Percentiles rank a stretch among this genome's conserved stretches.
These are phyloP conservation scores for Tylopilus sp. DNA, from an alignment of 1,284 basidiomycete genomes.

Conservation along the genomic window DNA sequence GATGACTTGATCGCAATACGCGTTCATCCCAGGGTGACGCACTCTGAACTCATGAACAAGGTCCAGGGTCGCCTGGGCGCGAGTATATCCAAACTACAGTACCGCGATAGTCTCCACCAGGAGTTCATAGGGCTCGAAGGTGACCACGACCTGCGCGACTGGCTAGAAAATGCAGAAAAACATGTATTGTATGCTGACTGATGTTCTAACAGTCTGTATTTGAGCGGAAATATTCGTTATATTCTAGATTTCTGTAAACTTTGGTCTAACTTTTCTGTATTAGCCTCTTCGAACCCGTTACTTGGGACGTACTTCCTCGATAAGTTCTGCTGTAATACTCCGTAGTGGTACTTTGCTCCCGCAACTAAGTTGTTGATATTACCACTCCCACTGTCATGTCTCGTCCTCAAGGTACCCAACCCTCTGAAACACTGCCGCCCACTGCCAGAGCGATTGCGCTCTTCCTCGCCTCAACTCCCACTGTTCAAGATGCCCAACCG, in stretches of 20 bases:
- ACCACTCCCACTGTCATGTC: slow-evolving; percentile 44
- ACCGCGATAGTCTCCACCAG: slow-evolving; percentile 67
- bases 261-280: slow-evolving; percentile 16
- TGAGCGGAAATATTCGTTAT: slow-evolving; percentile 18
- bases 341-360: neutral
- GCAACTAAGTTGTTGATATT: neutral
- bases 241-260: slow-evolving; percentile 26
- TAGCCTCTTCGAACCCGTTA: slow-evolving; percentile 1
- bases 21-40: slow-evolving; percentile 91
- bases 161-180: slow-evolving; percentile 85
- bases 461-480: slow-evolving; percentile 89
- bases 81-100: slow-evolving; percentile 69
- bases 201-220: slow-evolving; percentile 15
- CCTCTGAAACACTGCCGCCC: slow-evolving; percentile 73
- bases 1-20: slow-evolving; percentile 96
- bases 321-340: slow-evolving; percentile 15
- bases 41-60: slow-evolving; percentile 85
- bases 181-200: slow-evolving; percentile 84
- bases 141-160: slow-evolving; percentile 71
- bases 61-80: slow-evolving; percentile 82
- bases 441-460: slow-evolving; percentile 92
- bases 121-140: slow-evolving; percentile 62
- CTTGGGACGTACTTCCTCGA: slow-evolving; percentile 2
- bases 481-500: slow-evolving; percentile 90
- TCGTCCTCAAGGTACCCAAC: slow-evolving; percentile 37